Conservation (phyloP, 371 early-diverging fungal species). For the Rhizopus arrhizus region DNA sequence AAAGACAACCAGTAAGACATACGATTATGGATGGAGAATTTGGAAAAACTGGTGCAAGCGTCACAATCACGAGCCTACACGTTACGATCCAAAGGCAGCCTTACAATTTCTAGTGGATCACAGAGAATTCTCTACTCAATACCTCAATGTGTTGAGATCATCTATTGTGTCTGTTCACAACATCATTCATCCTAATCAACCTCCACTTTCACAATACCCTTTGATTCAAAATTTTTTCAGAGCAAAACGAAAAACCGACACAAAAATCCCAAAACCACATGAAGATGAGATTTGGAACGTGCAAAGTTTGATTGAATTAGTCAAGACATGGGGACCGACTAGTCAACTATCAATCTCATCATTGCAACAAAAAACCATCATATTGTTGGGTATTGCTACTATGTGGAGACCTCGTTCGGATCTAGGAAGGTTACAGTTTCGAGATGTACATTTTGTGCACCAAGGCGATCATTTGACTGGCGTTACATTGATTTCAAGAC, state of each 20-base stretch:
- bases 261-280: neutral
- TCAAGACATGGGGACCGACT: too few species aligned
- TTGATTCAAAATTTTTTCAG: neutral
- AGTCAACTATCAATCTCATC: too few species aligned
- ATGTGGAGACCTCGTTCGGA: slow-evolving; percentile 30
- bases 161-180: neutral
- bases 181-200: neutral
- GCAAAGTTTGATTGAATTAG: neutral
- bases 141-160: neutral
- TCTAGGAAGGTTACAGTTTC: slow-evolving; percentile 17
- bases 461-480: neutral
- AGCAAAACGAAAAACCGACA: neutral
- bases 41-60: too few species aligned
- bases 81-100: neutral
- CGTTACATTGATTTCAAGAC: slow-evolving; percentile 8
- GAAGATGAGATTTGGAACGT: neutral
- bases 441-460: slow-evolving; percentile 11
- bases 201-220: neutral
- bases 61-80: neutral
- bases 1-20: too few species aligned
- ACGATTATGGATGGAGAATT: too few species aligned
- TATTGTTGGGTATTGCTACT: slow-evolving; percentile 12
- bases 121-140: neutral
- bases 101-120: neutral
- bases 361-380: slow-evolving; percentile 21